Evolutionary conservation across 1,139 yeast species (phyloP), one percentile per base, ranked within the genome.

Genomic region (Yamadazyma triangularis): DNA sequence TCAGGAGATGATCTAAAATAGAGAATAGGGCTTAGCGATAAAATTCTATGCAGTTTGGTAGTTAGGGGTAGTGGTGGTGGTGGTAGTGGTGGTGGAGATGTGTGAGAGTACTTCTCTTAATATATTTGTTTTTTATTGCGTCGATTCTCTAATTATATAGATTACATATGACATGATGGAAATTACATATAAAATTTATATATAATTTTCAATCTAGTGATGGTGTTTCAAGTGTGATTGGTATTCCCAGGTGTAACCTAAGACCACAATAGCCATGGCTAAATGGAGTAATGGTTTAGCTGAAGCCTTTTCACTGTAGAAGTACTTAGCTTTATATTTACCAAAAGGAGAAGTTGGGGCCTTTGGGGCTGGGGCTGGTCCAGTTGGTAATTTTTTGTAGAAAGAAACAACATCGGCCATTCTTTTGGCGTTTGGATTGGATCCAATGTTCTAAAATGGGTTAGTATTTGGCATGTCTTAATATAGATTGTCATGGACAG

Each of bases 361-460:
- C 59, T 72, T 68, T 43, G 78, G 70, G 42, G 89, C 80, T 47
- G 73, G 72, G 40, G 95, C 93, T 42, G 85, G 71, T 30, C 98
- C 98, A 62, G 88, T 89, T 57, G 98, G 98, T 54, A 91, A 78
- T 51, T 88, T 81, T 73, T 89, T 85, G 83, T 91, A 91, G 77
- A 91, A 88, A 45, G 86, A 74, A 50, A 91, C 96, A 52, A 91
- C 95, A 60, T 86, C 86, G 50, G 86, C 82, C 84, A 91, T 87
- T 72, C 95, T 87, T 77, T 87, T 87, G 51, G 97, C 96, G 55
- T 89, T 84, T 53, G 96, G 96, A 68, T 88, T 86, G 46, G 95
- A 76, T 38, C 95, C 95, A 51, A 91, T 72, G 83, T 87, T 88
- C 85, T 82, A 60, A 20, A 32, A n/a, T n/a, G n/a, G n/a, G n/a